Evolutionary conservation across 1,139 yeast genomes (phyloP).

Genomic region (Yamadazyma atlantica): DNA sequence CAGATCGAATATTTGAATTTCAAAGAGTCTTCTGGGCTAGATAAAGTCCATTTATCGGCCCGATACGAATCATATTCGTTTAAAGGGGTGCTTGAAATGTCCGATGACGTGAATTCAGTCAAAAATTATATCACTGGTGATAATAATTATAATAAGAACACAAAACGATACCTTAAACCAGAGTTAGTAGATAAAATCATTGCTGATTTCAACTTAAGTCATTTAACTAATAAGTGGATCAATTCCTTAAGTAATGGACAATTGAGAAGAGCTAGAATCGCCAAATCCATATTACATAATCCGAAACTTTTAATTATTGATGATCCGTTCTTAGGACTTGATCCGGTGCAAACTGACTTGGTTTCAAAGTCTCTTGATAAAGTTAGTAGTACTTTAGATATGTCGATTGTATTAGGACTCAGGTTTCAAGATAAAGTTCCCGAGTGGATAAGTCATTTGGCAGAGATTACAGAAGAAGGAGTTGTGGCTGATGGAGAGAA

Average conservation of each 20-base stretch:
- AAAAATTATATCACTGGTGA: conserved; percentile 55
- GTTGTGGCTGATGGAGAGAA: conserved; percentile 49
- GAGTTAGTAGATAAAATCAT: conserved; percentile 40
- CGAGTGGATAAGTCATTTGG: conserved; percentile 73
- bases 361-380: conserved; percentile 49
- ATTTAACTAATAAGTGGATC: conserved; percentile 69
- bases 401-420: conserved; percentile 63
- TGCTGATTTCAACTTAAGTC: conserved; percentile 52
- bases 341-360: conserved; percentile 63
- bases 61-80: conserved; percentile 72
- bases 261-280: conserved; percentile 84
- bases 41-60: conserved; percentile 81
- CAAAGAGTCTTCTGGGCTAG: conserved; percentile 51
- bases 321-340: conserved; percentile 91
- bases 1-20: conserved; percentile 54
- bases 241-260: conserved; percentile 93
- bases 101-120: conserved; percentile 74
- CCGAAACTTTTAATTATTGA: conserved; percentile 75
- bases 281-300: conserved; percentile 62
- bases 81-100: conserved; percentile 57
- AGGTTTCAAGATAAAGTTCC: conserved; percentile 77
- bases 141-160: conserved; percentile 45
- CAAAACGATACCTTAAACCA: conserved; percentile 13
- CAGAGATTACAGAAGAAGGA: conserved; percentile 57
- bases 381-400: conserved; percentile 26